A percentile compares a stretch with the other conserved stretches of the same genome.
Evolutionary conservation across 2,329 filamentous ascomycete genomes (phyloP).

Genomic region (Diaporthe ilicicola): DNA sequence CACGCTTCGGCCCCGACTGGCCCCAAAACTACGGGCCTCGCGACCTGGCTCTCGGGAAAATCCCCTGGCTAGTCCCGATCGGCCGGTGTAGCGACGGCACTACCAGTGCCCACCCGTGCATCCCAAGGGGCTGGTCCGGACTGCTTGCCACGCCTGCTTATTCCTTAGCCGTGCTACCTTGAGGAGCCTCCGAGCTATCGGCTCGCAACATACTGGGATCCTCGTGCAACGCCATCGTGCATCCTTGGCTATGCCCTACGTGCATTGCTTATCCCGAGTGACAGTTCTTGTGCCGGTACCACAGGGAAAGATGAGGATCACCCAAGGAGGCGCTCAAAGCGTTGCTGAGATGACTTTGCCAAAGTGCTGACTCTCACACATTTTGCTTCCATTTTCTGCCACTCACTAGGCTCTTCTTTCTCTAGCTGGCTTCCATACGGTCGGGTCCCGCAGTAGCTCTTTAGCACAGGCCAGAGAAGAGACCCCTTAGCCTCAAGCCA

Average conservation of each 20-base stretch:
- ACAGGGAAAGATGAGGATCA: not conserved
- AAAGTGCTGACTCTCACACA: not conserved
- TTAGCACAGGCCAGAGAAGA: not conserved
- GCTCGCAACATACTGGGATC: not conserved
- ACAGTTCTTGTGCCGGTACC: conserved; percentile 13
- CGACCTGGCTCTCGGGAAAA: not conserved
- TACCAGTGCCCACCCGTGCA: not conserved
- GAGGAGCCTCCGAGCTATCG: not conserved
- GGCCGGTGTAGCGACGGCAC: conserved; percentile 4
- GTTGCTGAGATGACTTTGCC: not conserved
- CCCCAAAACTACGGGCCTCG: not conserved
- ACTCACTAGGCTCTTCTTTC: not conserved
- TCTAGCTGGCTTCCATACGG: not conserved
- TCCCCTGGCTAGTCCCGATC: conserved; percentile 2
- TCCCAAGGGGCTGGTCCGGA: not conserved
- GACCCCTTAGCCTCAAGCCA: conserved; percentile 23
- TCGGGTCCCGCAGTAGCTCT: conserved; percentile 16
- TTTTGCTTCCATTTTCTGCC: not conserved
- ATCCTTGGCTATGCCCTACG: not conserved
- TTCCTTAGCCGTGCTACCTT: not conserved
- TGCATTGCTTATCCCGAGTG: not conserved
- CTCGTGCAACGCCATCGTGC: not conserved
- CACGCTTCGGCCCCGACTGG: not conserved
- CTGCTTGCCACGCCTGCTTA: no score
- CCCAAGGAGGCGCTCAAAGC: not conserved